Evolutionary conservation across 495 filamentous ascomycete genomes (phyloP), one percentile per base, ranked within the genome.

Genomic region (Penicillium maclennaniae): DNA sequence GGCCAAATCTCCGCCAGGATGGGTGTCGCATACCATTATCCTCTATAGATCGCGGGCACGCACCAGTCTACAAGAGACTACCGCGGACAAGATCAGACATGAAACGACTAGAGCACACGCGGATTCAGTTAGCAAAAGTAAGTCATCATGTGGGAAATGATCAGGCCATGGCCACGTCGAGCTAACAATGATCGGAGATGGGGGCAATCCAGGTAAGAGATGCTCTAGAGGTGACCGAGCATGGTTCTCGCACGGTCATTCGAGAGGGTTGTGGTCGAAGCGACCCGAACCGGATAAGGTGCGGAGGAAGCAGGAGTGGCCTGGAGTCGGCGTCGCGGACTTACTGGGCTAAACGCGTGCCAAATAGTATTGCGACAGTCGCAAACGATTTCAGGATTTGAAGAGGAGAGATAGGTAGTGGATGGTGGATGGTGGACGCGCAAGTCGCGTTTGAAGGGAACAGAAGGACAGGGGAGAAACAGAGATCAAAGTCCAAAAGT

Each of bases 21-120:
- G 10, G 36, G 46, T 40, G 23, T 54, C 36, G 53, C 63, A 53
- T 69, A 75, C 74, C 74, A 77, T 77, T 53, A 52, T 75, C 60
- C 41, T 63, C 51, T 66, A 63, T 21, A 41, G 40, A 42, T 46
- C 45, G 16, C 36, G 28, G 43, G 53, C 52, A 64, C 66, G 68
- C 64, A 61, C 55, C 60, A 58, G 58, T 63, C 59, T 62, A 66
- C 61, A 61, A 60, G 65, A 64, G 48, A 59, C 56, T 57, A 55
- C 42, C 43, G 54, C 48, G 26, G 42, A 26, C 27, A 50, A 45
- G 15, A 38, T 61, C 47, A 44, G 59, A 20, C 56, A 67, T 69
- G 49, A 61, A 65, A 19, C 7, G 43, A 51, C 62, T 68, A 59
- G 15, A 61, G n/a, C 34, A 42, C 49, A 58, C 61, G 53, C 63